Evolutionary conservation across 345 rosid genomes (phyloP), one percentile per base, ranked within the genome.

Genomic region (Murraya paniculata): DNA sequence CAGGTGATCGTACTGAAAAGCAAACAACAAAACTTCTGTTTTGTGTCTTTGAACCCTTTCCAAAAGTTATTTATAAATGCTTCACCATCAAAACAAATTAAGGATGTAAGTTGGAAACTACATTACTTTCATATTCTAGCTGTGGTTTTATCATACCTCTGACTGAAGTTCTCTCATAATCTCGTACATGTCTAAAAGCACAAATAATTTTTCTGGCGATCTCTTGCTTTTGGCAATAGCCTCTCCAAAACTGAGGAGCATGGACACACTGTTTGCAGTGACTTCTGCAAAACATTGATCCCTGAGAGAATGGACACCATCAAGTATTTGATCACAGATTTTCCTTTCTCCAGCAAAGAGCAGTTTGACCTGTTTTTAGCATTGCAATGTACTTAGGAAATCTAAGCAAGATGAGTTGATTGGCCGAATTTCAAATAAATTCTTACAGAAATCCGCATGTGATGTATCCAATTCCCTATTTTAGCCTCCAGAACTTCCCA

Each of bases 401-500:
- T 67, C 18, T 22, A 24, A 39, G 33, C 9, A 31, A 18, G 9
- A 66, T 27, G 19, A 77, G n/a, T 6, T 45, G 6, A 5, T 19
- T 22, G 67, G 56, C 41, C 48, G 58, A 81, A 71, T 57, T 65
- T 82, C 53, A 24, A 3, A 53, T 18, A 75, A 81, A 82, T 78
- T 39, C 89, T 78, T 84, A 96, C 99, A 27, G 98, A 89, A 81
- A 96, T 92, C 64, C 98, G 88, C 99, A 96, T 93, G 81, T 89
- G 91, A 85, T 92, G 98, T 79, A 93, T 93, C 99, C 99, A 95
- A 64, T 92, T 93, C 81, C 94, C 98, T 68, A 96, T 96, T 85
- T 96, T 96, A 31, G 98, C 95, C 85, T 96, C 98, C 84, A 96
- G 84, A 80, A 91, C 98, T 77, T 96, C 98, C 99, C 99, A 94